Base-by-base conservation (phyloP, 2,329 filamentous ascomycete species). In the Aurifilum marmelostoma region DNA sequence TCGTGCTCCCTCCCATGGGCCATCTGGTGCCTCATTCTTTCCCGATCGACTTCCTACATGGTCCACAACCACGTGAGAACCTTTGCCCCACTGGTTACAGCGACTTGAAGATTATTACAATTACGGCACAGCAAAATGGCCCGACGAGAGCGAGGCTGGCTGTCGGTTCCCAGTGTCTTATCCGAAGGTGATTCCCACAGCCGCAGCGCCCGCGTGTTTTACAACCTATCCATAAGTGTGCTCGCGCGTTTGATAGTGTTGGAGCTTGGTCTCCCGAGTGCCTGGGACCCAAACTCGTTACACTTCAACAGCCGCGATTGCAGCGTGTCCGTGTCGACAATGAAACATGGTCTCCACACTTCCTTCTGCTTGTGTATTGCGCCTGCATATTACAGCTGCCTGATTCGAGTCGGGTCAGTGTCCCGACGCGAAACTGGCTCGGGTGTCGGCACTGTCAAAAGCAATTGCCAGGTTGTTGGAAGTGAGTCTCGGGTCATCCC, bases 281-380 rank as follows among this genome's bases (percentile, higher is more conserved):
- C 21, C 59, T 16, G 14, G 24, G 14, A n/a, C n/a, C 59, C n/a
- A 62, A 27, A 43, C 14, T 62, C 37, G 12, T 16, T 2, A 27
- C 41, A 34, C 29, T 37, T 37, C 59, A n/a, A 27, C 59, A 62
- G 59, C 59, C 59, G 59, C 59, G 59, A 43, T 37, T 59, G 56
- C 29, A n/a, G 32, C 56, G 32, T 32, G 32, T 14, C 32, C 59
- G 37, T 11, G 34, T 41, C 41, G 32, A 34, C 50, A 54, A 29
- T 27, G 50, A 27, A 27, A 29, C 16, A 29, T 29, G 11, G 52
- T 56, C 52, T 56, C 52, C 52, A 56, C 52, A 29, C 24, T 32
- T 29, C 27, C 52, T 29, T 7, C 52, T 29, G 2, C 12, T 29
- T n/a, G 11, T 47, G 18, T 47, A 21, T 21, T 47, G 52, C 52